Percentiles rank a stretch among this genome's conserved stretches.
These are phyloP conservation scores for Paulownia fortunei DNA, from an alignment of 257 asterid genomes.

Conservation along the genomic window DNA sequence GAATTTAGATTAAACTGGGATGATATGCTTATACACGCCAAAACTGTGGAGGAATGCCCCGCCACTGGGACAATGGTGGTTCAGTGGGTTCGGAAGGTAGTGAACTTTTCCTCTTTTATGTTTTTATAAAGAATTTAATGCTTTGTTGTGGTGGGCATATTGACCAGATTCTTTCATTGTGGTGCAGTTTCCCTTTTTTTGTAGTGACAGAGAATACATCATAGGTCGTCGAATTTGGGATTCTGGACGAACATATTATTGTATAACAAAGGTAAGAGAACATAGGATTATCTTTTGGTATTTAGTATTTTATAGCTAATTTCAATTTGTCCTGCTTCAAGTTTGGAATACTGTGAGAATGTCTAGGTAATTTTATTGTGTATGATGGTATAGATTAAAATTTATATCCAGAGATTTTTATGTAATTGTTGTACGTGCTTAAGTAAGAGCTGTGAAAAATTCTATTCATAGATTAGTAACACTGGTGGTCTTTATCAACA, in stretches of 20 bases:
- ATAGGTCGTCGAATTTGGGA: conserved; percentile 78
- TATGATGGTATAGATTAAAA: background rate
- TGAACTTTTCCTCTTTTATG: too few relatives aligned
- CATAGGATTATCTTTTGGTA: background rate
- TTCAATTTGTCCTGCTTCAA: background rate
- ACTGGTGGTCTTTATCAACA: too few relatives aligned
- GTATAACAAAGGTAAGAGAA: conserved; percentile 65
- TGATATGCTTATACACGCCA: conserved; percentile 66
- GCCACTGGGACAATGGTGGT: conserved; percentile 69
- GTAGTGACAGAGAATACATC: conserved; percentile 77
- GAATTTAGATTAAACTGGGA: conserved; percentile 76
- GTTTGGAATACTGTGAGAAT: background rate
- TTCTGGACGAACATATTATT: conserved; percentile 58
- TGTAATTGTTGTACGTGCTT: too few relatives aligned
- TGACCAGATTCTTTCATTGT: conserved; percentile 13
- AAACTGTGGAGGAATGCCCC: conserved; percentile 63
- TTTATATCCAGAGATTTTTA: background rate
- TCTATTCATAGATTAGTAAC: too few relatives aligned
- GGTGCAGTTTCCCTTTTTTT: conserved; percentile 76
- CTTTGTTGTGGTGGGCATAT: conserved; percentile 19
- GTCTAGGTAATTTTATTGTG: background rate
- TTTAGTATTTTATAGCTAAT: background rate
- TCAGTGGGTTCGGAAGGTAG: conserved; percentile 81
- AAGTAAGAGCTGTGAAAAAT: too few relatives aligned
- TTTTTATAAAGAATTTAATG: background rate